These are phyloP conservation scores for Flammula alnicola DNA, from an alignment of 1,284 basidiomycete genomes.

Conservation along the genomic window DNA sequence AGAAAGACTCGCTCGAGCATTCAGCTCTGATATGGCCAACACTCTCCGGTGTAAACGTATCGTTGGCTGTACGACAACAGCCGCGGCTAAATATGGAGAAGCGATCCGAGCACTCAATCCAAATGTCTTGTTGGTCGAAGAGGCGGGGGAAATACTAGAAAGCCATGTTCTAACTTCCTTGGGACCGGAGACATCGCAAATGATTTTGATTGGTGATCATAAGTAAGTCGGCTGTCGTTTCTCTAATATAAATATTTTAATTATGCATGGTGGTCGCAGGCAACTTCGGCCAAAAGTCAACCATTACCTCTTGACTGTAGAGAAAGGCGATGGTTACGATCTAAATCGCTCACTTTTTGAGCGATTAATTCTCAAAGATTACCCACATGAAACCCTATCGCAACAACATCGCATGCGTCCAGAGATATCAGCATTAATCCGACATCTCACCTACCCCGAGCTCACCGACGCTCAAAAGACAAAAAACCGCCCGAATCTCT, in stretches of 20 bases:
- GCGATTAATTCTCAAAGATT: slow-evolving; percentile 61
- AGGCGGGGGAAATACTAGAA: slow-evolving; percentile 73
- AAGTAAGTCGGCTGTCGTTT: slow-evolving; percentile 47
- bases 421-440: slow-evolving; percentile 63
- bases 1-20: slow-evolving; percentile 42
- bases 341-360: slow-evolving; percentile 70
- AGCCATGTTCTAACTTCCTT: slow-evolving; percentile 66
- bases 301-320: slow-evolving; percentile 61
- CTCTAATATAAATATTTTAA: neutral
- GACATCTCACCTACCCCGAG: slow-evolving; percentile 65
- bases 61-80: slow-evolving; percentile 70
- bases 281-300: slow-evolving; percentile 74
- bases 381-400: slow-evolving; percentile 58
- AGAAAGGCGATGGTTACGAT: slow-evolving; percentile 67
- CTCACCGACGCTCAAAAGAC: slow-evolving; percentile 59
- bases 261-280: slow-evolving; percentile 39
- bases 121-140: slow-evolving; percentile 64
- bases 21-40: slow-evolving; percentile 37
- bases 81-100: slow-evolving; percentile 61
- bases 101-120: slow-evolving; percentile 50
- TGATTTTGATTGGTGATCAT: slow-evolving; percentile 73
- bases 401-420: slow-evolving; percentile 73
- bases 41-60: slow-evolving; percentile 56
- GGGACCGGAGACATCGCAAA: slow-evolving; percentile 47
- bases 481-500: slow-evolving; percentile 50